A percentile compares a stretch with the other conserved stretches of the same genome.
These are phyloP conservation scores for Aspergillus bombycis DNA, from an alignment of 2,329 filamentous ascomycete species.

Conservation along the genomic window DNA sequence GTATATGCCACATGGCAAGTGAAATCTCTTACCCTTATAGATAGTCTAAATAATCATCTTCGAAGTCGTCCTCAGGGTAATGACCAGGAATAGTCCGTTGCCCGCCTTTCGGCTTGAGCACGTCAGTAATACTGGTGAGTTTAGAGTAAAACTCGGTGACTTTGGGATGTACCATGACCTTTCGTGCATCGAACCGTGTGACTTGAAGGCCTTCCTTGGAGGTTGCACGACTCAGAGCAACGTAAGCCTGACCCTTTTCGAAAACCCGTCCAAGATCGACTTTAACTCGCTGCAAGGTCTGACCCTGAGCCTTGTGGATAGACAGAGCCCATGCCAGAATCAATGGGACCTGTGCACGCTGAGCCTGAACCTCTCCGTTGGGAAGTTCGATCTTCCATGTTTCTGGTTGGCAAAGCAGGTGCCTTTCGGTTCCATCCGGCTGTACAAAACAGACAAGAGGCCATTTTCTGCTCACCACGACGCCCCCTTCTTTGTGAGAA, in stretches of 20 bases:
- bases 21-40: slow-evolving; percentile 12
- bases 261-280: slow-evolving; percentile 92
- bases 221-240: slow-evolving; percentile 90
- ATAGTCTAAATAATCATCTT: slow-evolving; percentile 47
- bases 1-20: background rate
- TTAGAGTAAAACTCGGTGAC: slow-evolving; percentile 85
- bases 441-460: slow-evolving; percentile 84
- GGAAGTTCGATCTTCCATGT: slow-evolving; percentile 98
- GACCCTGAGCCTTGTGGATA: slow-evolving; percentile 97
- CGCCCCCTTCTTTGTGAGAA: slow-evolving; percentile 52
- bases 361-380: slow-evolving; percentile 89
- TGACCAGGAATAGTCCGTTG: slow-evolving; percentile 35
- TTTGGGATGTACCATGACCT: slow-evolving; percentile 90
- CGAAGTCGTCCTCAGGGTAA: slow-evolving; percentile 43
- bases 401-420: slow-evolving; percentile 81
- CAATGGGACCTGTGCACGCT: slow-evolving; percentile 78
- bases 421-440: slow-evolving; percentile 73
- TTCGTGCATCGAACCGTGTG: slow-evolving; percentile 80
- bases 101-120: slow-evolving; percentile 33
- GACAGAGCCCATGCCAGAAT: slow-evolving; percentile 96
- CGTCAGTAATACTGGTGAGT: slow-evolving; percentile 71
- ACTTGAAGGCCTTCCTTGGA: slow-evolving; percentile 86
- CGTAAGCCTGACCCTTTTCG: slow-evolving; percentile 97
- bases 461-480: slow-evolving; percentile 62
- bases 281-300: slow-evolving; percentile 90